Conservation (phyloP, 2,329 filamentous ascomycete genomes). For the Didymella glomerata region DNA sequence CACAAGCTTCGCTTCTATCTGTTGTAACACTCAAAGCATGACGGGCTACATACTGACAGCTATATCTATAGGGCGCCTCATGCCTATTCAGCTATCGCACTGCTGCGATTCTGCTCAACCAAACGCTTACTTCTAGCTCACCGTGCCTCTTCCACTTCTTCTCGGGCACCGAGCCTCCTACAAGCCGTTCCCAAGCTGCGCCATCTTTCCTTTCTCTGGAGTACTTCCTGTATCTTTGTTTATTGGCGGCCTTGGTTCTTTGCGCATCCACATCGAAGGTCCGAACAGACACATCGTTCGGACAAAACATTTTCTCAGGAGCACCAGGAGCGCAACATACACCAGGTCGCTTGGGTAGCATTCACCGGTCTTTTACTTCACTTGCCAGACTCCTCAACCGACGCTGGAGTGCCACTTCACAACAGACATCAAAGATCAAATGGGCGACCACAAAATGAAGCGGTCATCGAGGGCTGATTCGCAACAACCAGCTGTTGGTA, state of each 20-base stretch:
- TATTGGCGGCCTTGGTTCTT: neutral
- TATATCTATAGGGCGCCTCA: slow-evolving; percentile 36
- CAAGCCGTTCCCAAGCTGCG: neutral
- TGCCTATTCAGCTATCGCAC: slow-evolving; percentile 27
- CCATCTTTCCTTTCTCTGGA: neutral
- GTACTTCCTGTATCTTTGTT: neutral
- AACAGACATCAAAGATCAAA: slow-evolving; percentile 20
- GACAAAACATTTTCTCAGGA: neutral
- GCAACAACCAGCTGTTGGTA: slow-evolving; percentile 20
- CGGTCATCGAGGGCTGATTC: slow-evolving; percentile 13
- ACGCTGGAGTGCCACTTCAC: neutral
- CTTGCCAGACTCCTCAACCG: neutral
- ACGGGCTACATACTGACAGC: slow-evolving; percentile 41
- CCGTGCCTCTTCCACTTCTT: neutral
- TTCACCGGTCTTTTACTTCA: neutral
- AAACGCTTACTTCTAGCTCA: neutral
- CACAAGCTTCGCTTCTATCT: slow-evolving; percentile 38
- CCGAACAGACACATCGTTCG: neutral
- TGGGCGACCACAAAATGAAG: slow-evolving; percentile 3
- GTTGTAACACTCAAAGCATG: slow-evolving; percentile 44
- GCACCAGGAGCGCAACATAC: neutral
- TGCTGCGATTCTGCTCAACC: slow-evolving; percentile 8
- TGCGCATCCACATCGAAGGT: neutral
- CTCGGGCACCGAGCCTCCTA: neutral
- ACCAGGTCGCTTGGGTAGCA: neutral